Evolutionary conservation across 2,329 filamentous ascomycete genomes (phyloP).

Genomic region (Trematosphaeria pertusa): DNA sequence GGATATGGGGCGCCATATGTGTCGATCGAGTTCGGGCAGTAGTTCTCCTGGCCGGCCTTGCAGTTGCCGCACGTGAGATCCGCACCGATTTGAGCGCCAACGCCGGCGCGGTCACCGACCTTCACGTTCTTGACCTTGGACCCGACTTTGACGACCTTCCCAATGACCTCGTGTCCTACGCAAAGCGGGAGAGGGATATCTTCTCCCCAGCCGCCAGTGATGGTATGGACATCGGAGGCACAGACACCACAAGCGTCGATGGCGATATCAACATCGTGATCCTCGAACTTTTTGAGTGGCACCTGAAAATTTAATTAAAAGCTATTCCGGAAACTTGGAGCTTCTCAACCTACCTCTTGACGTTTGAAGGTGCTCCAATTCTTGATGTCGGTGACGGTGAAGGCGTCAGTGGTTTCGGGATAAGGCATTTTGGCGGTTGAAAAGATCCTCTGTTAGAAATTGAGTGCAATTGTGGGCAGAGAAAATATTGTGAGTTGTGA

Average conservation of each 20-base stretch:
- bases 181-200: constrained; percentile 67
- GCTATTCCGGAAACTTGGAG: background rate
- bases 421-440: constrained; percentile 53
- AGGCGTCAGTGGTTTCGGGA: constrained; percentile 59
- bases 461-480: constrained; percentile 9
- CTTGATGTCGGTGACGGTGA: constrained; percentile 62
- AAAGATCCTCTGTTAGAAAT: constrained; percentile 4
- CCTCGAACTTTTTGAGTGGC: constrained; percentile 83
- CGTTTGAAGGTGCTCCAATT: constrained; percentile 67
- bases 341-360: constrained; percentile 54
- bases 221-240: constrained; percentile 58
- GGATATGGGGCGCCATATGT: constrained; percentile 59
- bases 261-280: constrained; percentile 87
- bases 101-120: constrained; percentile 55
- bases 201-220: constrained; percentile 67
- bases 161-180: constrained; percentile 69
- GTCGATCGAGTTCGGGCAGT: constrained; percentile 58
- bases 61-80: constrained; percentile 59
- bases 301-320: constrained; percentile 59
- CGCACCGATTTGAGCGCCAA: constrained; percentile 59
- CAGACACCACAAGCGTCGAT: constrained; percentile 68
- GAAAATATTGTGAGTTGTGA: constrained; percentile 11
- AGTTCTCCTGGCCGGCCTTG: constrained; percentile 61
- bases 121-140: constrained; percentile 59
- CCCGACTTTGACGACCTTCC: constrained; percentile 58